These are phyloP conservation scores for Adansonia grandidieri DNA, from an alignment of 441 rosid species.

Conservation along the genomic window DNA sequence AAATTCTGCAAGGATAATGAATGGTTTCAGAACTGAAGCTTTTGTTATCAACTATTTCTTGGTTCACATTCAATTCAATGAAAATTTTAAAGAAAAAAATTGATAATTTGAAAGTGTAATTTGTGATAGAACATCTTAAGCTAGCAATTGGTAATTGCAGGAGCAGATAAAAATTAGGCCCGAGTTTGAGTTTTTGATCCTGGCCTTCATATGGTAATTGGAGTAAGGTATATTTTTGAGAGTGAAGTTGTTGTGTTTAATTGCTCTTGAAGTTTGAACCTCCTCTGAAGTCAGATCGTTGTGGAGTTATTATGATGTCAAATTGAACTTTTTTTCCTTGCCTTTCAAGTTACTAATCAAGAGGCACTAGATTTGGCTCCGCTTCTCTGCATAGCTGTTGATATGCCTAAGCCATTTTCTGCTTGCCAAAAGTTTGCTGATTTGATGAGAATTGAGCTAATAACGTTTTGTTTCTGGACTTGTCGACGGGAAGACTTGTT, in stretches of 20 bases:
- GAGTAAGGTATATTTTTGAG: slow-evolving; percentile 64
- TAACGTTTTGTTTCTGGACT: not conserved
- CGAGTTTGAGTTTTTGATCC: slow-evolving; percentile 72
- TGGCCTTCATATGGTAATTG: slow-evolving; percentile 90
- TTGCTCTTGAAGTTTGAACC: not conserved
- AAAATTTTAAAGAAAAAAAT: too few relatives aligned
- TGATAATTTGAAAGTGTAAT: too few relatives aligned
- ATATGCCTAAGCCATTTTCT: slow-evolving; percentile 43
- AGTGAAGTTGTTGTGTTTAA: not conserved
- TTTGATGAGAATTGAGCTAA: slow-evolving; percentile 58
- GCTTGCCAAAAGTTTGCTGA: slow-evolving; percentile 81
- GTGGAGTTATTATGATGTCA: not conserved
- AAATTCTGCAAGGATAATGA: too few relatives aligned
- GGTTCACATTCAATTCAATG: too few relatives aligned
- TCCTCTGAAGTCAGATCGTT: not conserved
- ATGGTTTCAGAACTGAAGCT: too few relatives aligned
- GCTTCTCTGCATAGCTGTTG: slow-evolving; percentile 44
- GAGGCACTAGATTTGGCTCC: slow-evolving; percentile 82
- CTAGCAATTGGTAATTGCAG: too few relatives aligned
- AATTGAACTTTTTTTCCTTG: not conserved
- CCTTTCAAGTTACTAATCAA: slow-evolving; percentile 72
- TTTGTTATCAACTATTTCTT: too few relatives aligned
- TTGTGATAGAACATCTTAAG: too few relatives aligned
- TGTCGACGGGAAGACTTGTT: not conserved
- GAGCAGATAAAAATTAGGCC: slow-evolving; percentile 37